Evolutionary conservation across 164 flowering plant species (phyloP).

Genomic region (Tinospora cordifolia): DNA sequence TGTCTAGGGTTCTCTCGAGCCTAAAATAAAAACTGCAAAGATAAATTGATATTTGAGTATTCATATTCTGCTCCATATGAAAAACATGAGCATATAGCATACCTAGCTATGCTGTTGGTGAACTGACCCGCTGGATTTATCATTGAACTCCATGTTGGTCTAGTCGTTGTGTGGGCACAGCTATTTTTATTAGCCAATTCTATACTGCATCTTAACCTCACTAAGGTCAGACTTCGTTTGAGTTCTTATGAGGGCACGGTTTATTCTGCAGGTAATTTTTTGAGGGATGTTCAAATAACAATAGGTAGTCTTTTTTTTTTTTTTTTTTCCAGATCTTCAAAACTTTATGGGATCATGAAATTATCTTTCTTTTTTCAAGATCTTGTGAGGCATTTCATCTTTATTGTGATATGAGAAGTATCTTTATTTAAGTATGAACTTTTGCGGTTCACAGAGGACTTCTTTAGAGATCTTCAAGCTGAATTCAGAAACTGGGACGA

Average conservation of each 20-base stretch:
- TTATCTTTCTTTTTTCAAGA: constrained; percentile 13
- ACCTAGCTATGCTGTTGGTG: neutral
- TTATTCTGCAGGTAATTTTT: constrained; percentile 83
- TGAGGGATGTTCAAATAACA: constrained; percentile 86
- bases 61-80: constrained; percentile 3
- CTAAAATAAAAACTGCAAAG: neutral
- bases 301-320: constrained; percentile 53
- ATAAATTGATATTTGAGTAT: neutral
- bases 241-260: constrained; percentile 46
- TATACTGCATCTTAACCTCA: constrained; percentile 12
- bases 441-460: constrained; percentile 53
- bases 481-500: constrained; percentile 87
- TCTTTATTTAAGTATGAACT: constrained; percentile 4
- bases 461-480: constrained; percentile 76
- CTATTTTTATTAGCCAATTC: neutral
- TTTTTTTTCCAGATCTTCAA: constrained; percentile 16
- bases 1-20: neutral
- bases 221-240: constrained; percentile 6
- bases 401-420: neutral
- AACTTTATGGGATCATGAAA: constrained; percentile 4
- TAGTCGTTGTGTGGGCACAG: neutral
- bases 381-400: constrained; percentile 4
- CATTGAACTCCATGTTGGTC: neutral
- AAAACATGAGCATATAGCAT: neutral
- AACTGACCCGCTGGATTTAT: neutral